A percentile compares a stretch with the other conserved stretches of the same genome.
These are phyloP conservation scores for Dictyostelium intermedium DNA, from an alignment of 78 protist species.

Conservation along the genomic window DNA sequence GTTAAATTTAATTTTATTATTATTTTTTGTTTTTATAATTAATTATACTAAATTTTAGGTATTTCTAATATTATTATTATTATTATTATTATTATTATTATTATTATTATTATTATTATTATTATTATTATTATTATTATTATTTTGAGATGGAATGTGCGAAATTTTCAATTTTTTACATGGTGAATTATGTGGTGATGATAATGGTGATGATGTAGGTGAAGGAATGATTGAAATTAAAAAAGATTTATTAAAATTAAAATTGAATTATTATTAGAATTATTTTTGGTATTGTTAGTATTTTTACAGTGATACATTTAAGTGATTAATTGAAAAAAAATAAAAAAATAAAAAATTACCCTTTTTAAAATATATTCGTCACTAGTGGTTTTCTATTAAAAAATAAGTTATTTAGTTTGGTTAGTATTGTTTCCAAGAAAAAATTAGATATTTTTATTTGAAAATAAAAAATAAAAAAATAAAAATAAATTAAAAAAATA, in stretches of 20 bases:
- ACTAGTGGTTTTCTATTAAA: not conserved
- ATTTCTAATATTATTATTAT: not conserved
- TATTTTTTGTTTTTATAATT: not conserved
- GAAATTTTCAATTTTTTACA: not conserved
- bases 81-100: not conserved
- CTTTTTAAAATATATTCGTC: conserved; percentile 17
- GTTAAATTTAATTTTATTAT: not conserved
- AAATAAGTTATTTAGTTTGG: not conserved
- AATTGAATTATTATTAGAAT: not conserved
- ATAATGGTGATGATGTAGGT: not conserved
- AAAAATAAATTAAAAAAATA: not conserved
- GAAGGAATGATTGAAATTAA: not conserved
- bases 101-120: not conserved
- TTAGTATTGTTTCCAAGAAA: conserved; percentile 1
- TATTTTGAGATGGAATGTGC: not conserved
- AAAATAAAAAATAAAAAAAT: not conserved
- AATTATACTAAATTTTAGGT: not conserved
- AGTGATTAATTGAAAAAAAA: not conserved
- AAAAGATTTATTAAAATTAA: not conserved
- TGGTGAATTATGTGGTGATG: not conserved
- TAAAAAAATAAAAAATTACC: not conserved
- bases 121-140: not conserved
- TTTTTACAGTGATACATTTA: not conserved
- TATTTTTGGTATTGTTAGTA: not conserved
- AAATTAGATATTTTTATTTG: not conserved